phyloP scores from a whole-genome alignment of 2,329 filamentous ascomycete genomes.

The Alternaria infectoria region DNA sequence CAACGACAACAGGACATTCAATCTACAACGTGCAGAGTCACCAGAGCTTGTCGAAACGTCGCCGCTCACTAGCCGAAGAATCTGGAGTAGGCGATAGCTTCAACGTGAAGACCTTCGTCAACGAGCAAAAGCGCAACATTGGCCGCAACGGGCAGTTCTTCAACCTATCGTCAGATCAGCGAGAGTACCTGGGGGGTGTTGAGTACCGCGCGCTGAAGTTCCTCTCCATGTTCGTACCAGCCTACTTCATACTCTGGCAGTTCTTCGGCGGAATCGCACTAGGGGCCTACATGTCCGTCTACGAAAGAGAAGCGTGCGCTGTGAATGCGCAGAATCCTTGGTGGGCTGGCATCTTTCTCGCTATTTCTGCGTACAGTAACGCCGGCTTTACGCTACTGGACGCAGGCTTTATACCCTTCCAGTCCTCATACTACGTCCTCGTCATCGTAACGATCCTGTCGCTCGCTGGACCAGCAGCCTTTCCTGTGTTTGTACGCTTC shows the following conservation, averaged over 20 bases:
- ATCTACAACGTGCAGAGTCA: constrained; percentile 27
- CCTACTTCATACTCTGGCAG: constrained; percentile 29
- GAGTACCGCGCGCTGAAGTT: constrained; percentile 31
- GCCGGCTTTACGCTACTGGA: constrained; percentile 27
- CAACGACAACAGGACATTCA: constrained; percentile 26
- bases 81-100: constrained; percentile 21
- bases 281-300: constrained; percentile 26
- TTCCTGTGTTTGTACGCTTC: constrained; percentile 25
- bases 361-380: constrained; percentile 29
- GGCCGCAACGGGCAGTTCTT: constrained; percentile 28
- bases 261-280: constrained; percentile 27
- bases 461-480: constrained; percentile 25
- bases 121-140: constrained; percentile 31
- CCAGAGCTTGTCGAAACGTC: constrained; percentile 21
- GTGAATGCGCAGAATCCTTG: constrained; percentile 27
- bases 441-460: constrained; percentile 25
- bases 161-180: constrained; percentile 27
- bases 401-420: constrained; percentile 28
- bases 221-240: constrained; percentile 22
- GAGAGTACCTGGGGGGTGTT: constrained; percentile 28
- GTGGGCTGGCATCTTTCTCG: constrained; percentile 21
- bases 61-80: constrained; percentile 21
- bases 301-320: constrained; percentile 25
- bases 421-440: constrained; percentile 26
- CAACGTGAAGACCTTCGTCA: constrained; percentile 28